Evolutionary conservation across 73 alveolate genomes (phyloP).

Genomic region (Tetrahymena malaccensis): DNA sequence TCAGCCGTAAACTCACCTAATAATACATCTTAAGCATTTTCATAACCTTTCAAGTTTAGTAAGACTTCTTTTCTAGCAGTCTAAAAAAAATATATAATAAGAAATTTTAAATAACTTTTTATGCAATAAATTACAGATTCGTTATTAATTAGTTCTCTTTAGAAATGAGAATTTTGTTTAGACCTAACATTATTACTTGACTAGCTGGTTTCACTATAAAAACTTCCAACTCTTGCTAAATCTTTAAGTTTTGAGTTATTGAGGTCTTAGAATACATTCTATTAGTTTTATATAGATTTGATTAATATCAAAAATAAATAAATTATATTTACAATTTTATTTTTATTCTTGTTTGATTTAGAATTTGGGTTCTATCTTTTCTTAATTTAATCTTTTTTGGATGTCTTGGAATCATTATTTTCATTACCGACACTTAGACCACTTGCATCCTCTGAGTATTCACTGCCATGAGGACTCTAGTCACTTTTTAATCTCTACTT

Average conservation of each 20-base stretch:
- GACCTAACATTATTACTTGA: not conserved
- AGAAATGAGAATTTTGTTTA: not conserved
- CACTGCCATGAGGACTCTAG: not conserved
- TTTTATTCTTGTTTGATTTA: not conserved
- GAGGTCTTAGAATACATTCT: not conserved
- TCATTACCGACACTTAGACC: not conserved
- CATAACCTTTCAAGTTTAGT: not conserved
- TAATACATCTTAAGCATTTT: not conserved
- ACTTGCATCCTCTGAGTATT: not conserved
- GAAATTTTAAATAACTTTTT: not conserved
- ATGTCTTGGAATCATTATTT: not conserved
- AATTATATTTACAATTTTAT: not conserved
- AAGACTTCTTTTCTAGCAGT: not conserved
- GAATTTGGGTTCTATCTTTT: not conserved
- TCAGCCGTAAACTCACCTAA: not conserved
- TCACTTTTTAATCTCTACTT: not conserved
- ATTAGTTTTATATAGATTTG: not conserved
- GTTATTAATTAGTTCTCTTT: not conserved
- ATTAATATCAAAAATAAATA: not conserved
- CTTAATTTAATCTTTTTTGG: not conserved
- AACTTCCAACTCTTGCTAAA: not conserved
- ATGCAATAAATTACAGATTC: not conserved
- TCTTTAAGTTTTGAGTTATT: not conserved
- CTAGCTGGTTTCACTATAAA: not conserved
- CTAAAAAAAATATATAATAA: not conserved